Evolutionary conservation across 139 green algal species (phyloP).

Genomic region (Micractinium sp.): DNA sequence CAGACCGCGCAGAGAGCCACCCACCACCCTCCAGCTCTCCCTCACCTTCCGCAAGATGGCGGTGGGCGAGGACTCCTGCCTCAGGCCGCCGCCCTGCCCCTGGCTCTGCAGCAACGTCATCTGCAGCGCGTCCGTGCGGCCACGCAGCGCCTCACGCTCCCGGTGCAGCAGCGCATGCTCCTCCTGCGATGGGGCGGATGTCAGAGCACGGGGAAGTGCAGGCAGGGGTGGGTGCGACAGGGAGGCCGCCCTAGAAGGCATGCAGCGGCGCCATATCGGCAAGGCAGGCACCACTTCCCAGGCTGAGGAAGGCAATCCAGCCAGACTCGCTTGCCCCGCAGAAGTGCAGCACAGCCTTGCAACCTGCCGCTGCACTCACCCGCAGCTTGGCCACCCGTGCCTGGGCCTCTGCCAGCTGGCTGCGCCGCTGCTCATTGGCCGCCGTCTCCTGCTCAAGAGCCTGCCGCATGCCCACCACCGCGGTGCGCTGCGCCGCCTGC

Average conservation of each 20-base stretch:
- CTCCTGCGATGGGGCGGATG: neutral
- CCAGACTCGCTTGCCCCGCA: no score
- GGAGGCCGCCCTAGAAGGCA: neutral
- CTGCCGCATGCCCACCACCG: conserved; percentile 4
- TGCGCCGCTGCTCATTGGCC: conserved; percentile 40
- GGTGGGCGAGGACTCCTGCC: neutral
- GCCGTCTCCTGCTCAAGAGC: neutral
- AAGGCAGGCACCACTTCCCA: neutral
- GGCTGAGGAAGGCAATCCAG: neutral
- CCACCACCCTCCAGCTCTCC: neutral
- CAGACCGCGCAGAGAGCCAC: neutral
- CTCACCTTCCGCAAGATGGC: conserved; percentile 30
- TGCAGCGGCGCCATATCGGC: no score
- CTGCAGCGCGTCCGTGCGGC: conserved; percentile 29
- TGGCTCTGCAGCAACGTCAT: conserved; percentile 31
- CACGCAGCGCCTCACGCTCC: conserved; percentile 20
- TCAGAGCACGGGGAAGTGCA: no score
- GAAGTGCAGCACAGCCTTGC: neutral
- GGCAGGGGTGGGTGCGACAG: neutral
- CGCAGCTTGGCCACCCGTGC: conserved; percentile 10
- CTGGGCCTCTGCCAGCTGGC: conserved; percentile 37
- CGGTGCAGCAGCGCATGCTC: neutral
- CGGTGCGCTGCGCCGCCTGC: conserved; percentile 8
- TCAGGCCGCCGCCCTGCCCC: neutral
- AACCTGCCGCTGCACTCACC: neutral